Conservation (phyloP, 129 eudicot species). For the Chrysanthemum seticuspe region DNA sequence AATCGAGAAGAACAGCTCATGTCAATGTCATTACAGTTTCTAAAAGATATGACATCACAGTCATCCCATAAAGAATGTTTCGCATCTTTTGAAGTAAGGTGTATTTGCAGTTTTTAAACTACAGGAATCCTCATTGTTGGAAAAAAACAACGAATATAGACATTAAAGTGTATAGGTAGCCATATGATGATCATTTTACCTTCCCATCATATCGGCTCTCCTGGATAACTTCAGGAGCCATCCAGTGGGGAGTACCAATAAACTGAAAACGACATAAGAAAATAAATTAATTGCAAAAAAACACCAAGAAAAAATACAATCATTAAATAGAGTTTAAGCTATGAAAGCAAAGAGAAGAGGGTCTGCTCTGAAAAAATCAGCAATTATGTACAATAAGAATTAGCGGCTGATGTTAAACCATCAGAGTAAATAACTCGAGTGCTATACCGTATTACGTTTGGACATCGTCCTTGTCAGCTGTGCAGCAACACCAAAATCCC, state of each 20-base stretch:
- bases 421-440: slow-evolving; percentile 13
- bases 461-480: slow-evolving; percentile 98
- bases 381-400: neutral
- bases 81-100: neutral
- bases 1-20: slow-evolving; percentile 24
- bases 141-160: neutral
- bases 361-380: slow-evolving; percentile 9
- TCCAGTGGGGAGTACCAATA: slow-evolving; percentile 99
- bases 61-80: neutral
- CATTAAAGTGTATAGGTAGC: slow-evolving; percentile 13
- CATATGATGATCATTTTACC: slow-evolving; percentile 43
- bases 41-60: slow-evolving; percentile 11
- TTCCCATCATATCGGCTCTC: slow-evolving; percentile 97
- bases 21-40: slow-evolving; percentile 19
- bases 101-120: slow-evolving; percentile 15
- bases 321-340: slow-evolving; percentile 4
- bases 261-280: slow-evolving; percentile 49
- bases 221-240: slow-evolving; percentile 99
- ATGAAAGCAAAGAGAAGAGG: neutral
- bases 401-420: slow-evolving; percentile 10
- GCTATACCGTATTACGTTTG: slow-evolving; percentile 88
- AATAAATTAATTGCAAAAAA: slow-evolving; percentile 12
- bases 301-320: slow-evolving; percentile 12
- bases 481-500: slow-evolving; percentile 99
- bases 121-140: neutral